Conservation (phyloP, 441 rosid genomes). For the Pelargonium cotyledonis region DNA sequence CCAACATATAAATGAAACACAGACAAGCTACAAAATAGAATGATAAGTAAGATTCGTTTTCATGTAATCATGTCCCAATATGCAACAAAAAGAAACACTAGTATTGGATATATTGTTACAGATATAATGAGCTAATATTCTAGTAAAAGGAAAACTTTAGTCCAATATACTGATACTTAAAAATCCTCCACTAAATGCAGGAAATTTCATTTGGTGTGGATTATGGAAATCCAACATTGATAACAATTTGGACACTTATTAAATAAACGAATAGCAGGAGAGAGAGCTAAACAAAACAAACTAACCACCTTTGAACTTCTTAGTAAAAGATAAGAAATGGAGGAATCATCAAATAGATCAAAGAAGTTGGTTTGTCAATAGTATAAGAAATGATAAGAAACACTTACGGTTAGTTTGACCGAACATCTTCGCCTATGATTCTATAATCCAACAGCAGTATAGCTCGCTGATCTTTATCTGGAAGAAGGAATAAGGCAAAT, state of each 20-base stretch:
- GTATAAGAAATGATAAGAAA: neutral
- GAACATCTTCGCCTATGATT: constrained; percentile 43
- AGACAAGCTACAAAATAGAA: too few relatives aligned
- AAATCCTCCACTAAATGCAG: neutral
- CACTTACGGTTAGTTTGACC: constrained; percentile 52
- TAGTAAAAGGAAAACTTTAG: neutral
- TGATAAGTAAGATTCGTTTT: too few relatives aligned
- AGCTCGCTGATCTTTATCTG: constrained; percentile 20
- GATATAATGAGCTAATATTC: neutral
- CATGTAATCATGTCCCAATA: too few relatives aligned
- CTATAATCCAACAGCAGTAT: constrained; percentile 10
- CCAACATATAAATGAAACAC: too few relatives aligned
- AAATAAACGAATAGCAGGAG: neutral
- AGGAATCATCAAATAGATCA: neutral
- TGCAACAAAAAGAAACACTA: neutral
- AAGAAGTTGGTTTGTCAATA: neutral
- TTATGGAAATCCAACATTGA: neutral
- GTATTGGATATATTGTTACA: neutral
- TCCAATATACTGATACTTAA: neutral
- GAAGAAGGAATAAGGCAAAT: constrained; percentile 8
- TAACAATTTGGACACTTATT: neutral
- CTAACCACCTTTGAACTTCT: too few relatives aligned
- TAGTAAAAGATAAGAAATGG: too few relatives aligned
- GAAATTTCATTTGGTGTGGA: neutral
- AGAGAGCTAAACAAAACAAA: too few relatives aligned